These are phyloP conservation scores for Fusarium sp. DNA, from an alignment of 2,329 filamentous ascomycete species.

Conservation along the genomic window DNA sequence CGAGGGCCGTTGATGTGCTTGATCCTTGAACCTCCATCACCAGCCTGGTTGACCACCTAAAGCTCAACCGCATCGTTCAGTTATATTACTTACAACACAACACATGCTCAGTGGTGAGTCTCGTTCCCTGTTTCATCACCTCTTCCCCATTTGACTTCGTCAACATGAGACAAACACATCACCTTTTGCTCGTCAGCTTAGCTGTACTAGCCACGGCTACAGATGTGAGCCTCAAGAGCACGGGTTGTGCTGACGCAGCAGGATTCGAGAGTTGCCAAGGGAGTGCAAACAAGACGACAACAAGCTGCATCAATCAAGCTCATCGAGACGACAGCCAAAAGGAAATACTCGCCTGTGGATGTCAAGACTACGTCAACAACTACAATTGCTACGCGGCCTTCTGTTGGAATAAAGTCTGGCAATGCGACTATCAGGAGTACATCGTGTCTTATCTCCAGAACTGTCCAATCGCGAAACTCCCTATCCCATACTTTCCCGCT, in stretches of 20 bases:
- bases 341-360: neutral
- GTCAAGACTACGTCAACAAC: neutral
- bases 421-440: neutral
- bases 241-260: neutral
- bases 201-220: neutral
- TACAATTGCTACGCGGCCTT: neutral
- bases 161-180: neutral
- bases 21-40: neutral
- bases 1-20: neutral
- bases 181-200: neutral
- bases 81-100: neutral
- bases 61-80: neutral
- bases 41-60: neutral
- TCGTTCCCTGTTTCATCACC: neutral
- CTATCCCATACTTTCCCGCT: neutral
- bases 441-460: neutral
- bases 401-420: neutral
- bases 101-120: neutral
- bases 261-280: neutral
- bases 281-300: neutral
- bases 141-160: neutral
- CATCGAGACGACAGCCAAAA: neutral
- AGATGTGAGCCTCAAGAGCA: neutral
- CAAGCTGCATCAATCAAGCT: neutral
- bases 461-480: neutral